These are phyloP conservation scores for Trifolium repens DNA, from an alignment of 306 rosid genomes.

Conservation along the genomic window DNA sequence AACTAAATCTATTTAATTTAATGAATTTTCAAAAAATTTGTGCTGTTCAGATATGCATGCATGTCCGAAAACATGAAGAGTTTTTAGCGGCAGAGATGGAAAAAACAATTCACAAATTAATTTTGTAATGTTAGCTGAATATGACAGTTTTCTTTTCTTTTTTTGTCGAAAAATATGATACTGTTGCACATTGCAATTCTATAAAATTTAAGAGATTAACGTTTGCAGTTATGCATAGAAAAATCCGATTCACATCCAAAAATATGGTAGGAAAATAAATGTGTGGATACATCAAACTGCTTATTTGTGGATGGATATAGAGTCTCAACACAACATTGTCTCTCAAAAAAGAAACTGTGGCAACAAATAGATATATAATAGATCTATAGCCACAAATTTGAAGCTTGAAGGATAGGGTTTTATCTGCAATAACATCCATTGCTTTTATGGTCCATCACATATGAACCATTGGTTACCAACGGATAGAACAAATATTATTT, in stretches of 20 bases:
- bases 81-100: too few species aligned
- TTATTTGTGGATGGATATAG: neutral
- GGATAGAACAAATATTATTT: slow-evolving; percentile 30
- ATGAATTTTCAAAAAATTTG: neutral
- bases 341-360: neutral
- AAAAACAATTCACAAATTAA: neutral
- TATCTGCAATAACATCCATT: slow-evolving; percentile 53
- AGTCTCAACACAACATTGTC: slow-evolving; percentile 1
- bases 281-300: neutral
- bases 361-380: neutral
- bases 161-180: too few species aligned
- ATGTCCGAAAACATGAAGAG: neutral
- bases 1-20: too few species aligned
- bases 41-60: neutral
- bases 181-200: too few species aligned
- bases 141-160: neutral
- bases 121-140: neutral
- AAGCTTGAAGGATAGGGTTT: slow-evolving; percentile 56
- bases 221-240: too few species aligned
- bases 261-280: neutral
- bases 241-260: too few species aligned
- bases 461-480: slow-evolving; percentile 45
- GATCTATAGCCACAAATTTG: slow-evolving; percentile 46
- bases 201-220: too few species aligned
- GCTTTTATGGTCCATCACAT: slow-evolving; percentile 38